These are phyloP conservation scores for Lolium multiflorum DNA, from an alignment of 176 grass and related monocot genomes.

Conservation along the genomic window DNA sequence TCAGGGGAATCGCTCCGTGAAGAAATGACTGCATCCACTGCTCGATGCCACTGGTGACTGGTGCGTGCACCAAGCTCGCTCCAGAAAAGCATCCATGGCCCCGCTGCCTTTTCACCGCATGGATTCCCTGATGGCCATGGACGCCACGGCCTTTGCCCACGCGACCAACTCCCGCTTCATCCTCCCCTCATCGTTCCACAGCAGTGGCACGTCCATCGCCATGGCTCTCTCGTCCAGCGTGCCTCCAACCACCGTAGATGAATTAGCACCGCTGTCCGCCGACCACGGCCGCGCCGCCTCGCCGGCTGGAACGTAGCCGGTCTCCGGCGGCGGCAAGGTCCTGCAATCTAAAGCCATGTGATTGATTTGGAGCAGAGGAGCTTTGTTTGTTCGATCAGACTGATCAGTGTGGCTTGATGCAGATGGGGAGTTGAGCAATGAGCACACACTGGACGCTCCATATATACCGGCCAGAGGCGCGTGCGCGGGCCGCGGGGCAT, in stretches of 20 bases:
- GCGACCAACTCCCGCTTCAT: constrained; percentile 68
- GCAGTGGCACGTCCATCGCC: constrained; percentile 8
- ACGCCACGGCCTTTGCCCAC: constrained; percentile 81
- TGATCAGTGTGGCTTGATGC: not conserved
- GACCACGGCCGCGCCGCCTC: not conserved
- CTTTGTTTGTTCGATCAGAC: not conserved
- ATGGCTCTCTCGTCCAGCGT: not conserved
- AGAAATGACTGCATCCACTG: no score
- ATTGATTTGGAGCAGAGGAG: not conserved
- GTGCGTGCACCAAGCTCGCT: no score
- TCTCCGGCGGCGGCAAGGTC: not conserved
- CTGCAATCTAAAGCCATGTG: constrained; percentile 45
- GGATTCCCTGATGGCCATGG: constrained; percentile 63
- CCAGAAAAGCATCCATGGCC: no score
- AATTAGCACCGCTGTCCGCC: not conserved
- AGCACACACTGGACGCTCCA: not conserved
- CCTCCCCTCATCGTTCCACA: constrained; percentile 61
- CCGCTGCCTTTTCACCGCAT: not conserved
- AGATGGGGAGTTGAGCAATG: not conserved
- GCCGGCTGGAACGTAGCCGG: not conserved
- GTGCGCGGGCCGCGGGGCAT: no score
- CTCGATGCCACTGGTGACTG: no score
- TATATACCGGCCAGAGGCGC: not conserved
- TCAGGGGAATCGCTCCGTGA: no score
- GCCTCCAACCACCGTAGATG: not conserved